These are phyloP conservation scores for Fusarium sublunatum DNA, from an alignment of 2,329 filamentous ascomycete species.

Conservation along the genomic window DNA sequence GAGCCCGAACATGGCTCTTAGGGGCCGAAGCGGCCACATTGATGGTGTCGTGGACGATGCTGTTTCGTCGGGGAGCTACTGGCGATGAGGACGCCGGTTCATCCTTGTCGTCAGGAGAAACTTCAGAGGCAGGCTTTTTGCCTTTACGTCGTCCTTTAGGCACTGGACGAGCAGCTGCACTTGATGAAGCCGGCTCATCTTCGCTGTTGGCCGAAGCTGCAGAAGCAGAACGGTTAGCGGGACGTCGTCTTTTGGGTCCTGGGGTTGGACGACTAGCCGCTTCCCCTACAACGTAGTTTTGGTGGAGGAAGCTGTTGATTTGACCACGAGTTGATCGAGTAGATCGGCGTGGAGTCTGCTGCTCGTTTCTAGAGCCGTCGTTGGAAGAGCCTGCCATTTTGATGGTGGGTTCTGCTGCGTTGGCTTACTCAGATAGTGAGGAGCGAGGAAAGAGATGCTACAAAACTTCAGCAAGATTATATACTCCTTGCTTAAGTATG, in stretches of 20 bases:
- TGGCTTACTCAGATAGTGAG: neutral
- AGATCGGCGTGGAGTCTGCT: conserved; percentile 8
- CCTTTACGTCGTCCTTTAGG: neutral
- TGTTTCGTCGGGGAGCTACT: neutral
- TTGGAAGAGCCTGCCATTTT: conserved; percentile 4
- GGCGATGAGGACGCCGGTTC: neutral
- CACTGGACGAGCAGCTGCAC: neutral
- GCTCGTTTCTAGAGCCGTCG: neutral
- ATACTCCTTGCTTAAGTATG: neutral
- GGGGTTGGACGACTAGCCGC: neutral
- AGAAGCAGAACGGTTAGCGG: neutral
- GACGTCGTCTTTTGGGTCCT: neutral
- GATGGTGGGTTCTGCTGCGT: neutral
- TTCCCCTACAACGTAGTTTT: conserved; percentile 1
- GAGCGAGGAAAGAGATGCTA: neutral
- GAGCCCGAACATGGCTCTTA: neutral
- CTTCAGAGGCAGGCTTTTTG: neutral
- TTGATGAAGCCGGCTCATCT: neutral
- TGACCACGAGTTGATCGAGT: conserved; percentile 12
- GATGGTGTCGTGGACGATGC: neutral
- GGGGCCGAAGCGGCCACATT: neutral
- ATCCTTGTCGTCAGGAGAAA: neutral
- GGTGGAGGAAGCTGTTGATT: neutral
- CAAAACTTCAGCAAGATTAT: neutral
- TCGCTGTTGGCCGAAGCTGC: neutral